These are phyloP conservation scores for Pestalotiopsis sp. DNA, from an alignment of 2,329 filamentous ascomycete species.

Conservation along the genomic window DNA sequence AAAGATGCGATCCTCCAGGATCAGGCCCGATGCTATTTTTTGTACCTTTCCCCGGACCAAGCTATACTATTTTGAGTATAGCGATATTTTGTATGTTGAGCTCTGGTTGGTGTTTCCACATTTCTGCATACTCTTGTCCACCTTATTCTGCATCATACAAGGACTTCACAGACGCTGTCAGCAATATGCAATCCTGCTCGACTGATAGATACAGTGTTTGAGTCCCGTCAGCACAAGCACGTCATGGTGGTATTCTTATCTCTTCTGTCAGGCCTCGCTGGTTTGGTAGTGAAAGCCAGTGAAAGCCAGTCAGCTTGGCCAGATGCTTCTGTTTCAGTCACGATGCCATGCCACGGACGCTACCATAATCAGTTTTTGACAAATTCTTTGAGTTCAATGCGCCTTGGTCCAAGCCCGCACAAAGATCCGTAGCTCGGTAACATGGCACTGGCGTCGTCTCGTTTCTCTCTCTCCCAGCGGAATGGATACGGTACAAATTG, in stretches of 20 bases:
- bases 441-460: background rate
- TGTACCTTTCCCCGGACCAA: slow-evolving; percentile 5
- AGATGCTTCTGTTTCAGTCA: background rate
- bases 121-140: background rate
- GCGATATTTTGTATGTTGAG: slow-evolving; percentile 7
- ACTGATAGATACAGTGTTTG: background rate
- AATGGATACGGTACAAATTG: slow-evolving; percentile 2
- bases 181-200: background rate
- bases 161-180: background rate
- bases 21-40: slow-evolving; percentile 3
- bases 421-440: background rate
- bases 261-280: background rate
- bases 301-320: background rate
- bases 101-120: slow-evolving; percentile 5
- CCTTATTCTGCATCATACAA: background rate
- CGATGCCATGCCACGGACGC: background rate
- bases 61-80: slow-evolving; percentile 4
- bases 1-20: background rate
- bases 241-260: background rate
- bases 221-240: background rate
- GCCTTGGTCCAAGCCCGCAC: background rate
- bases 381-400: slow-evolving; percentile 2
- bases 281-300: background rate
- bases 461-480: slow-evolving; percentile 5
- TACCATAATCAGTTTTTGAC: background rate